Percentiles rank a stretch among this genome's conserved stretches.
Evolutionary conservation across 2,329 filamentous ascomycete genomes (phyloP).

Genomic region (Lachnum nothofagi): DNA sequence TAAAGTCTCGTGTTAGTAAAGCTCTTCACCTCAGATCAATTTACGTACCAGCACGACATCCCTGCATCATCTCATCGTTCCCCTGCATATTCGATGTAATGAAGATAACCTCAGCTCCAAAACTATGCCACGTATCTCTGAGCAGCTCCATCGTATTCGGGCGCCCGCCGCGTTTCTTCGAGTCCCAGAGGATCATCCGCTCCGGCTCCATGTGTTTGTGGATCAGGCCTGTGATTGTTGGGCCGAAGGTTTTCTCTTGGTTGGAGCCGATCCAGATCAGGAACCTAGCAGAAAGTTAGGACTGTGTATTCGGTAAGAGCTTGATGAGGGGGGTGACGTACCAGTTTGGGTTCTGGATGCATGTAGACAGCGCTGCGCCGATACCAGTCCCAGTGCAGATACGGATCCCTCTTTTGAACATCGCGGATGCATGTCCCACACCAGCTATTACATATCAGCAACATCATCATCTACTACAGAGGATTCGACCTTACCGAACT

Average conservation of each 20-base stretch:
- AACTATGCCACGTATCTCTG: constrained; percentile 37
- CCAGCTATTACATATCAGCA: constrained; percentile 33
- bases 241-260: constrained; percentile 39
- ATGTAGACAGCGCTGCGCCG: constrained; percentile 39
- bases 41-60: constrained; percentile 35
- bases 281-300: constrained; percentile 31
- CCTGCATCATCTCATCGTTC: constrained; percentile 42
- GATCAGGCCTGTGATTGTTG: constrained; percentile 37
- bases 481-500: constrained; percentile 34
- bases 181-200: constrained; percentile 40
- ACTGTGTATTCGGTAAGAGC: not conserved
- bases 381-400: constrained; percentile 40
- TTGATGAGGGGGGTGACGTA: constrained; percentile 13
- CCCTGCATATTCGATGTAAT: constrained; percentile 40
- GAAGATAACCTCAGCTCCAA: constrained; percentile 40
- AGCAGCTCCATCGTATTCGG: constrained; percentile 37
- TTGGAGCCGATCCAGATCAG: constrained; percentile 41
- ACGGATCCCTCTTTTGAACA: constrained; percentile 40
- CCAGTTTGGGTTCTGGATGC: constrained; percentile 38
- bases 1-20: constrained; percentile 17
- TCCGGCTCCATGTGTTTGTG: constrained; percentile 38
- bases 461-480: not conserved
- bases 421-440: constrained; percentile 39
- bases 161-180: constrained; percentile 38
- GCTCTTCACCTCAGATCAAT: not conserved